A percentile compares a stretch with the other conserved stretches of the same genome.
These are phyloP conservation scores for Porcisia hertigi DNA, from an alignment of 208 protist genomes.

Conservation along the genomic window DNA sequence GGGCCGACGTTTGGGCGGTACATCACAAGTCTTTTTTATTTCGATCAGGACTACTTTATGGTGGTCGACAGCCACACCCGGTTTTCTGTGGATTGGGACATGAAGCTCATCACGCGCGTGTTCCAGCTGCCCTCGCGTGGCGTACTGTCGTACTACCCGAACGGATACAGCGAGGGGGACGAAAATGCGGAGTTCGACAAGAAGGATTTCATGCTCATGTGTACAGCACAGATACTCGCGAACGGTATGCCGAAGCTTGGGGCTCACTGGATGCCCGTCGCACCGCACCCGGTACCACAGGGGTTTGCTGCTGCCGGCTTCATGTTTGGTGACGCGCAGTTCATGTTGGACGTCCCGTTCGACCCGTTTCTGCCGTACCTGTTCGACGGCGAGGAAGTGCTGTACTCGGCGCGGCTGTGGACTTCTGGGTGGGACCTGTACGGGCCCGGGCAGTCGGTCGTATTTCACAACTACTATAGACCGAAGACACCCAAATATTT, in stretches of 20 bases:
- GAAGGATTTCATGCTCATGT: conserved; percentile 63
- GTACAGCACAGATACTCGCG: conserved; percentile 53
- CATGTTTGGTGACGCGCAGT: conserved; percentile 77
- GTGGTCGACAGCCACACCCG: conserved; percentile 86
- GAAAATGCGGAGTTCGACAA: conserved; percentile 50
- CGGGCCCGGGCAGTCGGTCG: conserved; percentile 56
- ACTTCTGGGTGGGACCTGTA: conserved; percentile 91
- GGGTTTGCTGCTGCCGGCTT: conserved; percentile 75
- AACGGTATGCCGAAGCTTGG: conserved; percentile 78
- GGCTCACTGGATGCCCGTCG: conserved; percentile 37
- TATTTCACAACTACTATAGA: conserved; percentile 85
- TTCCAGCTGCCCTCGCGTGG: conserved; percentile 65
- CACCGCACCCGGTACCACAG: conserved; percentile 40
- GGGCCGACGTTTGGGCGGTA: conserved; percentile 86
- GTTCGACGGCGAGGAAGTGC: conserved; percentile 94
- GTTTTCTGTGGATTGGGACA: conserved; percentile 74
- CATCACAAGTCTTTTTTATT: conserved; percentile 76
- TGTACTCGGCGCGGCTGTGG: conserved; percentile 86
- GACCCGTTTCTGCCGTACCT: conserved; percentile 92
- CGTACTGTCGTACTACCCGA: conserved; percentile 84
- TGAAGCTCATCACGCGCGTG: conserved; percentile 65
- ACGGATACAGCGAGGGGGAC: conserved; percentile 61
- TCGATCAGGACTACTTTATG: conserved; percentile 88
- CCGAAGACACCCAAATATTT: conserved; percentile 55
- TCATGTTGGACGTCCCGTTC: conserved; percentile 85